These are phyloP conservation scores for Saccharomyces hybrid DNA, from an alignment of 1,139 yeast species.

Conservation along the genomic window DNA sequence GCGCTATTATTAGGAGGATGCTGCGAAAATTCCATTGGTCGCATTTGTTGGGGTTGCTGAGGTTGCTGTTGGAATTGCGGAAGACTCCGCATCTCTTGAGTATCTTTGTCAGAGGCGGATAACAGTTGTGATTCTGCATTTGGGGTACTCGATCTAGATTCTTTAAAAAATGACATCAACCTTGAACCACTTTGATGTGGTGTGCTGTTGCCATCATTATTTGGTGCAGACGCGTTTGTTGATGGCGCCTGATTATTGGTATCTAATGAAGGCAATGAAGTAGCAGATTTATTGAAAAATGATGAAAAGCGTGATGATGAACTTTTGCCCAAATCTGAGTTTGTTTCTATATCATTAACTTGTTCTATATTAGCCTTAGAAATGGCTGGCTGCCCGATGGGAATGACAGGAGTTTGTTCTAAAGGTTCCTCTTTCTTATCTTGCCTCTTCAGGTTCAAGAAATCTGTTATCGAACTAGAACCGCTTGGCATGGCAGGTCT, in stretches of 20 bases:
- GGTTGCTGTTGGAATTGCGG: conserved; percentile 8
- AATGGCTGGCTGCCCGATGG: background rate
- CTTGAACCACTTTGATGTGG: conserved; percentile 22
- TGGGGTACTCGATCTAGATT: conserved; percentile 5
- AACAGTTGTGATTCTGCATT: conserved; percentile 4
- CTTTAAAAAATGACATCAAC: conserved; percentile 28
- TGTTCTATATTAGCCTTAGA: background rate
- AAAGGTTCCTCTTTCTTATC: conserved; percentile 1
- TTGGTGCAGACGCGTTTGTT: conserved; percentile 5
- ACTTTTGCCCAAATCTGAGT: conserved; percentile 9
- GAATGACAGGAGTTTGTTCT: conserved; percentile 7
- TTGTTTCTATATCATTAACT: background rate
- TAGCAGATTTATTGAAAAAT: conserved; percentile 22
- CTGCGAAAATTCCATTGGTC: conserved; percentile 4
- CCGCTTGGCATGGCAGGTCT: conserved; percentile 38
- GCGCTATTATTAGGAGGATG: conserved; percentile 19
- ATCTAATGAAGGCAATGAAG: conserved; percentile 8
- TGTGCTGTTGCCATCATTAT: conserved; percentile 2
- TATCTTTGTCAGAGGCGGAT: conserved; percentile 6
- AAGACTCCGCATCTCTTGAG: conserved; percentile 6
- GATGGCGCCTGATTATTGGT: conserved; percentile 6
- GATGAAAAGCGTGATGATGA: conserved; percentile 31
- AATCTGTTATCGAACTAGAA: conserved; percentile 28
- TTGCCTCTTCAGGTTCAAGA: conserved; percentile 19
- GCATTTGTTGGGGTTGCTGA: conserved; percentile 1